phyloP scores from a whole-genome alignment of 495 filamentous ascomycete species.

The Lepraria neglecta region DNA sequence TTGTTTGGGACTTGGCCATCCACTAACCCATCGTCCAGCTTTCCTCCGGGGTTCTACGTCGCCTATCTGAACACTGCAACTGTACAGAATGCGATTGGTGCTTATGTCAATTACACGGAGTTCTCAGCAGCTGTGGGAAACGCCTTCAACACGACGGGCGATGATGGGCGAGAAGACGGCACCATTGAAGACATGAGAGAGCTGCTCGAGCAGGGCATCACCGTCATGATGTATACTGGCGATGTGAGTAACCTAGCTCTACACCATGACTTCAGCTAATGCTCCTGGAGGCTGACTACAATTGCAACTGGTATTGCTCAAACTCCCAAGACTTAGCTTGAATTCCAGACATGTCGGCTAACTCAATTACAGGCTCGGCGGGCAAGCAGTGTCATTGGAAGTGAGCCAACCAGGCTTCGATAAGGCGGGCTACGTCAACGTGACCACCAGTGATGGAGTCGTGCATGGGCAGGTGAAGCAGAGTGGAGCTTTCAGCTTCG shows the following conservation, averaged over 20 bases:
- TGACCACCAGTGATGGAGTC: slow-evolving; percentile 42
- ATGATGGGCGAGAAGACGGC: slow-evolving; percentile 40
- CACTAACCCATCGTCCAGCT: slow-evolving; percentile 26
- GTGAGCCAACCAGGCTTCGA: slow-evolving; percentile 39
- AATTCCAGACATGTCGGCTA: not conserved
- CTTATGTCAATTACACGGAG: slow-evolving; percentile 61
- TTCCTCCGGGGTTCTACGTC: slow-evolving; percentile 55
- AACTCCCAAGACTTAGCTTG: slow-evolving; percentile 16
- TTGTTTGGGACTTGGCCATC: not conserved
- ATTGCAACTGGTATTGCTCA: slow-evolving; percentile 36
- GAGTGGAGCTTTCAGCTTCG: slow-evolving; percentile 54
- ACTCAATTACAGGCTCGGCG: slow-evolving; percentile 22
- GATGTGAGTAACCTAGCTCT: slow-evolving; percentile 31
- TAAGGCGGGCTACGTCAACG: slow-evolving; percentile 44
- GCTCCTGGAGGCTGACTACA: slow-evolving; percentile 41
- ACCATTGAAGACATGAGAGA: slow-evolving; percentile 49
- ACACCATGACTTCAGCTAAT: not conserved
- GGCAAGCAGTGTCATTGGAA: slow-evolving; percentile 31
- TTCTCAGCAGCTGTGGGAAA: slow-evolving; percentile 43
- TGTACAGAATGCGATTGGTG: slow-evolving; percentile 59
- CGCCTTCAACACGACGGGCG: slow-evolving; percentile 48
- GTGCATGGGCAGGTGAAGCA: slow-evolving; percentile 51
- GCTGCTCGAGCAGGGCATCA: slow-evolving; percentile 51
- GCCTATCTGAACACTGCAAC: slow-evolving; percentile 59
- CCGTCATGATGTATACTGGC: slow-evolving; percentile 64